Conservation (phyloP, 2,329 filamentous ascomycete genomes). For the Colletotrichum sp. region DNA sequence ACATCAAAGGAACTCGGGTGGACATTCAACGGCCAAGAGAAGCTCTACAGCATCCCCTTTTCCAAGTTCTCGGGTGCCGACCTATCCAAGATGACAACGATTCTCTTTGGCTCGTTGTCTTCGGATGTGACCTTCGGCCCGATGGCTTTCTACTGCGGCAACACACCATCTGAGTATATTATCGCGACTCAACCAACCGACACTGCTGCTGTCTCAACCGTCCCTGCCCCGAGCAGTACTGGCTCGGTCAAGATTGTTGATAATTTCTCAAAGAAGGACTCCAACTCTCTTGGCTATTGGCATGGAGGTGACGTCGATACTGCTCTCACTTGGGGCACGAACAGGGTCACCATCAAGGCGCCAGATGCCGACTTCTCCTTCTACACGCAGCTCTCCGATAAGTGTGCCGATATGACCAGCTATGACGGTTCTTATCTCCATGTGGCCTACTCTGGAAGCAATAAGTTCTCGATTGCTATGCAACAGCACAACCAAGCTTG, state of each 20-base stretch:
- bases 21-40: slow-evolving; percentile 64
- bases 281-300: slow-evolving; percentile 69
- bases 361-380: slow-evolving; percentile 56
- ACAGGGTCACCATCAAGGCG: slow-evolving; percentile 51
- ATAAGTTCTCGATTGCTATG: slow-evolving; percentile 67
- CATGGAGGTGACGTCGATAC: slow-evolving; percentile 67
- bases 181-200: slow-evolving; percentile 43
- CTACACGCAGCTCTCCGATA: slow-evolving; percentile 57
- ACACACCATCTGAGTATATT: slow-evolving; percentile 51
- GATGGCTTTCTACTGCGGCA: slow-evolving; percentile 64
- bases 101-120: slow-evolving; percentile 54
- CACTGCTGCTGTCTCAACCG: slow-evolving; percentile 48
- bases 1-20: slow-evolving; percentile 59
- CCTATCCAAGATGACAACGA: slow-evolving; percentile 53
- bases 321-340: slow-evolving; percentile 52
- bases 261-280: slow-evolving; percentile 55
- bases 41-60: slow-evolving; percentile 63
- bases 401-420: slow-evolving; percentile 54
- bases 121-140: slow-evolving; percentile 57
- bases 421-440: slow-evolving; percentile 67
- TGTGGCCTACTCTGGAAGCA: slow-evolving; percentile 66
- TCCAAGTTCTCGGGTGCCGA: slow-evolving; percentile 56
- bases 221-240: slow-evolving; percentile 53
- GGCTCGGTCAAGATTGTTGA: slow-evolving; percentile 63
- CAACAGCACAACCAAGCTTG: slow-evolving; percentile 71